These are phyloP conservation scores for Termitomyces sp. DNA, from an alignment of 768 basidiomycete species.

Conservation along the genomic window DNA sequence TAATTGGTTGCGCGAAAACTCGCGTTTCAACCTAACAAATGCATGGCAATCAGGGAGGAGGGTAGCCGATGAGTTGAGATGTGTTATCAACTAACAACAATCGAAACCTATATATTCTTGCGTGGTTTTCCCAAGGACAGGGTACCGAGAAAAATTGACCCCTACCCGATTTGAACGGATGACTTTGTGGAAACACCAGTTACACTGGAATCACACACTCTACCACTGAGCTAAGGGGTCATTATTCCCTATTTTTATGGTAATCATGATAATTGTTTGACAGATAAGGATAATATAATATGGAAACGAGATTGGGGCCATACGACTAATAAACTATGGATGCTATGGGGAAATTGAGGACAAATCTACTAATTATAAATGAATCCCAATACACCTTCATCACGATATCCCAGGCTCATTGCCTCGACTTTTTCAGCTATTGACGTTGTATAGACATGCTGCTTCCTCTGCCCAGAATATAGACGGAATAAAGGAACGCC, in stretches of 20 bases:
- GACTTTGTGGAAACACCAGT: slow-evolving; percentile 29
- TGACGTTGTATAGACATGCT: slow-evolving; percentile 3
- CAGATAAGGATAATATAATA: too few relatives aligned
- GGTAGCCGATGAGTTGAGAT: too few relatives aligned
- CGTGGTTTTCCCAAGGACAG: too few relatives aligned
- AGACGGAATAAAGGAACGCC: slow-evolving; percentile 5
- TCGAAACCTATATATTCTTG: too few relatives aligned
- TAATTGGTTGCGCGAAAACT: too few relatives aligned
- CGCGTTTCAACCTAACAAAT: too few relatives aligned
- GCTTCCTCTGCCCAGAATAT: slow-evolving; percentile 1
- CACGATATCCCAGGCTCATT: neutral
- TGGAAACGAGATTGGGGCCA: too few relatives aligned
- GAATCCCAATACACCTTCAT: neutral
- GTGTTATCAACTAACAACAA: too few relatives aligned
- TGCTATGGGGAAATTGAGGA: too few relatives aligned
- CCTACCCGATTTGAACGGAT: slow-evolving; percentile 37
- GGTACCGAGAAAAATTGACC: slow-evolving; percentile 17
- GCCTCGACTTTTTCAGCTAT: neutral
- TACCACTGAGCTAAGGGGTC: slow-evolving; percentile 23
- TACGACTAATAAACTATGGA: too few relatives aligned
- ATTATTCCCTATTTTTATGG: neutral
- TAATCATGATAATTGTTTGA: too few relatives aligned
- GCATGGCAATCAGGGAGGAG: too few relatives aligned
- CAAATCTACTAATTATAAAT: neutral
- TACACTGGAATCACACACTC: slow-evolving; percentile 14